Base-by-base conservation (phyloP, 495 filamentous ascomycete species). In the Xylaria sp. region DNA sequence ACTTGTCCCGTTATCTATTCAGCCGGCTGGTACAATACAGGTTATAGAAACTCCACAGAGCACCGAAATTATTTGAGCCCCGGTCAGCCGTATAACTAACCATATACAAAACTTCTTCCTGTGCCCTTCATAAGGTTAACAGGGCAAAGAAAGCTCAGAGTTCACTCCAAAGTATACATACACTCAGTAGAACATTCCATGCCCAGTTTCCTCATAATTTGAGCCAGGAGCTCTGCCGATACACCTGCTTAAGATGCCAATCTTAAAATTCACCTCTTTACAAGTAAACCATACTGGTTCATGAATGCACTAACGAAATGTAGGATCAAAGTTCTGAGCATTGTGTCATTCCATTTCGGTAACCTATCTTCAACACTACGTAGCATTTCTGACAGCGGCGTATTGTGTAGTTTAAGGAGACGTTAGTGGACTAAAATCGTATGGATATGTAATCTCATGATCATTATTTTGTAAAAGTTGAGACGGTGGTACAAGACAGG, bases 361-460 rank as follows among this genome's bases (percentile, higher is more conserved):
- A 21, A 21, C 7, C 19, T 50, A 19, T 8, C 43, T 44, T 44
- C 35, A 44, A 44, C 19, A 21, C 14, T n/a, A 6, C 44, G 5
- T 48, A 0, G 35, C 35, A 37, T 37, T 37, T 37, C 35, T 48
- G 5, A 31, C n/a, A 11, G 8, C 21, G 11, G 52, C 15, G 6
- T 29, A 29, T 29, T 53, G 50, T 29, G 31, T 33, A 29, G 3
- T 29, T 35, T 6, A 33, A 61, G 17, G 19, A 61, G 33, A 8
- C 17, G 15, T 61, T 9, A 40, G 17, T 24, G 35, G 35, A 41
- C 8, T 37, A 9, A 21, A n/a, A 61, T 21, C 14, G 0, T 12
- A 37, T 41, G 1, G 33, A 11, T 41, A 43, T 73, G 19, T 24
- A 31, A 29, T 31, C 57, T 48, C 48, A 68, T 73, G 40, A 70